Evolutionary conservation across 306 rosid species (phyloP), one percentile per base, ranked within the genome.

Genomic region (Cucumis sativus): DNA sequence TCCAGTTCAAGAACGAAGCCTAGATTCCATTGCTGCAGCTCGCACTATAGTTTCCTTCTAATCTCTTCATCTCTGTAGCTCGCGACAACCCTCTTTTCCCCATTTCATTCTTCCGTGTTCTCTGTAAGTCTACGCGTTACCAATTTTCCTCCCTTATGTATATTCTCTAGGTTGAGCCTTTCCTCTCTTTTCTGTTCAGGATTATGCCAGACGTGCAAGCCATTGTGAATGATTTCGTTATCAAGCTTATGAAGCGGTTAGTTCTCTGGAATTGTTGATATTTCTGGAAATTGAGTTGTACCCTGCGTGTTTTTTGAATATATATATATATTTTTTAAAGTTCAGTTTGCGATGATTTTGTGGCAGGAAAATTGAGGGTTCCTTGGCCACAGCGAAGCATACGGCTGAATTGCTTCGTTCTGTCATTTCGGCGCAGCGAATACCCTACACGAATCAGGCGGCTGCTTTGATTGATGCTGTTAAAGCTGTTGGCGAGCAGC

Each of bases 361-460:
- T 84, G 76, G 57, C 85, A 95, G 98, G 70, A 90, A 92, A 84
- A 92, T 95, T 78, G 98, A 95, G 89, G 98, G 98, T 62, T 95
- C 98, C 15, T 95, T 84, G 82, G 91, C 92, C 83, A 90, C 93
- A 0, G 96, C 98, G 61, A 89, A 85, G 88, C 96, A 77, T 83
- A 80, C 98, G 17, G 97, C 96, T 3, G 98, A 89, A 78, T 80
- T 95, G 78, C 92, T 95, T 59, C 87, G 98, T 49, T 83, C 96
- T 2, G 92, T 92, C 80, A 91, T 96, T 80, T 96, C 99, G 8
- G 91, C 88, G 43, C 98, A 91, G 83, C 83, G 96, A 76, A 79
- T 96, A 79, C 91, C 99, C 13, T 88, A 91, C 79, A 87, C 89
- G 6, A 89, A 96, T 73, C 98, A 96, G 81, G 96, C 94, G 55